These are phyloP conservation scores for Cyclaneusma minus DNA, from an alignment of 2,329 filamentous ascomycete species.

Conservation along the genomic window DNA sequence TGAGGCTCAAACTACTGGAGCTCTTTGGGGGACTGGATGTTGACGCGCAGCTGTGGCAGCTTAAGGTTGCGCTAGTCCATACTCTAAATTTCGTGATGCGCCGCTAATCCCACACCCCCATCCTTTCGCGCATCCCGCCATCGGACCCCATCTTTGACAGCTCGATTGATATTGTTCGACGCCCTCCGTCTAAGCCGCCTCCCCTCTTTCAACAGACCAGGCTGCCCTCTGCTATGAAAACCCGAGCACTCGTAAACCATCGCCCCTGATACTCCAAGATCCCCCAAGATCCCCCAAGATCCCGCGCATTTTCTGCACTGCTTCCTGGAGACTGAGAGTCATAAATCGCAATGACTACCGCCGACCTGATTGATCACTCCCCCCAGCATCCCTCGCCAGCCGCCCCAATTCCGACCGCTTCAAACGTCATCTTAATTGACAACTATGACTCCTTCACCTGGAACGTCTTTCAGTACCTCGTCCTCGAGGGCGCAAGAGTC, in stretches of 20 bases:
- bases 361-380: slow-evolving; percentile 60
- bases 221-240: background rate
- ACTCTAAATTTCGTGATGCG: too few species aligned
- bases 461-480: slow-evolving; percentile 98
- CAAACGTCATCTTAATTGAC: slow-evolving; percentile 89
- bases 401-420: slow-evolving; percentile 59
- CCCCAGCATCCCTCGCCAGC: slow-evolving; percentile 69
- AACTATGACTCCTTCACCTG: slow-evolving; percentile 99
- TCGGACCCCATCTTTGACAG: background rate
- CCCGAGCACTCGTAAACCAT: too few species aligned
- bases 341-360: slow-evolving; percentile 25
- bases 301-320: too few species aligned
- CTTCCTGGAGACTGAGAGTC: too few species aligned
- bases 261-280: too few species aligned
- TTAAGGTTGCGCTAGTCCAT: too few species aligned
- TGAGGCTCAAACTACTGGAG: too few species aligned
- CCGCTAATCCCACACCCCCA: too few species aligned
- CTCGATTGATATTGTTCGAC: background rate
- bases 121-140: too few species aligned
- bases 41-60: slow-evolving; percentile 4
- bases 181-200: background rate
- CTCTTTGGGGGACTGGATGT: slow-evolving; percentile 3
- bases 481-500: slow-evolving; percentile 85
- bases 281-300: slow-evolving; percentile 1
- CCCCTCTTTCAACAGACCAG: background rate